Evolutionary conservation across 2,329 filamentous ascomycete genomes (phyloP), one percentile per base, ranked within the genome.

Genomic region (Hypoxylon sp.): DNA sequence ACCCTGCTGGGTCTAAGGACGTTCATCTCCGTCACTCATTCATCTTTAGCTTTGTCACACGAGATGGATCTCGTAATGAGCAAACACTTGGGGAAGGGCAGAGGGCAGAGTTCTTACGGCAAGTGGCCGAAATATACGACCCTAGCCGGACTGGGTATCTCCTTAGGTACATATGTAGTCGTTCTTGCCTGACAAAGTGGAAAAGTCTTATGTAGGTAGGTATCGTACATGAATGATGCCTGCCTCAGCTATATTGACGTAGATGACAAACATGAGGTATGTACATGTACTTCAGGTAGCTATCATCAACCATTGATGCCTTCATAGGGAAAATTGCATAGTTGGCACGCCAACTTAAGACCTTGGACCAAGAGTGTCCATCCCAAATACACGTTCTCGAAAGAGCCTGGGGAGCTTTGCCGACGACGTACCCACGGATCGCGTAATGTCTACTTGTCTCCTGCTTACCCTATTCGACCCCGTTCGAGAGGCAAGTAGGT

Each of bases 31-130:
- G 16, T 51, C 52, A 42, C 36, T 32, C 40, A 40, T 30, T 38
- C 46, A 28, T 51, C 40, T 28, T 38, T 42, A 54, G 36, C 36
- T 33, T 22, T 26, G 52, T 63, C 14, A 26, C 50, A 58, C 61
- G 22, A 20, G 44, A 40, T 30, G 54, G 26, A 28, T 36, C 44
- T 45, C 32, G 30, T 45, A 20, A 38, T 32, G 20, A 58, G 54
- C 61, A 64, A 64, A 59, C 61, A 64, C 14, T 14, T 36, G 11
- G 9, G 20, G 18, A 36, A 16, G n/a, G n/a, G n/a, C n/a, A 32
- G 44, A 22, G 32, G 36, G 24, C 16, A 44, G n/a, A 42, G 5
- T 53, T 26, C 32, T 28, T 30, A 8, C n/a, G 3, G 33, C 16
- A 24, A 32, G 18, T 44, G 28, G 8, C 16, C 18, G 9, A 28